phyloP scores from a whole-genome alignment of 164 flowering plant species.

The Berberis thunbergii region DNA sequence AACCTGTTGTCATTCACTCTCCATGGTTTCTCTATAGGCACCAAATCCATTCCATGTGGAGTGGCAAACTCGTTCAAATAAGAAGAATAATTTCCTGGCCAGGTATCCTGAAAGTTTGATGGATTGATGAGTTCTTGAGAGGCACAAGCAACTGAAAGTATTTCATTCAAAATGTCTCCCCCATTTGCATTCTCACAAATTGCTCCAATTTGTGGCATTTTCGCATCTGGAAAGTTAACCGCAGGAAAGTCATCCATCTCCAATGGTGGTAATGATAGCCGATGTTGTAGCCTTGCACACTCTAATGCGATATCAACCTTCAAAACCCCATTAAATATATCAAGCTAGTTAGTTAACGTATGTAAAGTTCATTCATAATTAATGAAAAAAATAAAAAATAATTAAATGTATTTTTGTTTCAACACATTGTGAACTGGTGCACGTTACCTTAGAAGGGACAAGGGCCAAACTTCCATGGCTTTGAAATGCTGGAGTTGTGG shows the following conservation, averaged over 20 bases:
- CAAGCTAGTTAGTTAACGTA: background rate
- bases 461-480: conserved; percentile 21
- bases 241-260: conserved; percentile 55
- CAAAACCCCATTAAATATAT: background rate
- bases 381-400: background rate
- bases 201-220: conserved; percentile 15
- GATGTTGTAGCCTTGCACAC: conserved; percentile 72
- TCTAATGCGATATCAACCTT: conserved; percentile 78
- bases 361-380: background rate
- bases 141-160: conserved; percentile 61
- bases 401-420: no score
- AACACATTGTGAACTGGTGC: background rate
- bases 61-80: conserved; percentile 26
- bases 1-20: conserved; percentile 24
- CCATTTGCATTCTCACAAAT: conserved; percentile 14
- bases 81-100: conserved; percentile 27
- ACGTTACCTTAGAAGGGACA: conserved; percentile 51
- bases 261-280: conserved; percentile 57
- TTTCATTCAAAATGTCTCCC: conserved; percentile 48
- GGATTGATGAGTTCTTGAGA: conserved; percentile 43
- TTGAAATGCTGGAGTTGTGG: conserved; percentile 26
- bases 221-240: conserved; percentile 17
- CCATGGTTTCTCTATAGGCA: conserved; percentile 19
- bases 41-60: conserved; percentile 9
- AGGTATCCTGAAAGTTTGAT: conserved; percentile 18